Percentiles rank a stretch among this genome's conserved stretches.
These are phyloP conservation scores for Ogataea paradorogensis DNA, from an alignment of 805 yeast genomes.

Conservation along the genomic window DNA sequence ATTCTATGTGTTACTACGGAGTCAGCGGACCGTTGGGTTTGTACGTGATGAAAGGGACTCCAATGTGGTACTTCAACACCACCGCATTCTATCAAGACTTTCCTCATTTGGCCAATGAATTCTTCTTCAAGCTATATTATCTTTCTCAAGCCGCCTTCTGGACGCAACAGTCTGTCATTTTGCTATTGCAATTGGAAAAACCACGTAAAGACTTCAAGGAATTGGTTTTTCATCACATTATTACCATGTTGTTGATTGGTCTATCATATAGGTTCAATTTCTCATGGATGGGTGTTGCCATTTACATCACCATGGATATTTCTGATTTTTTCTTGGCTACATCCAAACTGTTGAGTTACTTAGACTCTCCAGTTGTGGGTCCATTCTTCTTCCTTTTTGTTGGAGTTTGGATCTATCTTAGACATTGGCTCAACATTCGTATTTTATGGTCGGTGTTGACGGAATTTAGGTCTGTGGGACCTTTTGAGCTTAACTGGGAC, in stretches of 20 bases:
- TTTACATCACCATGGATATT: constrained; percentile 93
- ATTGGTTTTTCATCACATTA: constrained; percentile 87
- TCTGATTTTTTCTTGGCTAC: constrained; percentile 84
- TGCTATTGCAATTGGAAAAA: constrained; percentile 81
- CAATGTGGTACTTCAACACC: constrained; percentile 89
- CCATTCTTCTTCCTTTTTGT: constrained; percentile 71
- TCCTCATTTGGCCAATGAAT: constrained; percentile 78
- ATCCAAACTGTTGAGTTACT: constrained; percentile 84
- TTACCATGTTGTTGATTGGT: constrained; percentile 85
- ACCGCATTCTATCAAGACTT: constrained; percentile 71
- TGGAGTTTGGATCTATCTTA: constrained; percentile 76
- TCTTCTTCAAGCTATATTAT: constrained; percentile 74
- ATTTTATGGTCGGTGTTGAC: constrained; percentile 84
- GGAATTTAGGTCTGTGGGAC: constrained; percentile 84
- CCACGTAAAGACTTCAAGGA: constrained; percentile 94
- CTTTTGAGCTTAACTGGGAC: constrained; percentile 74
- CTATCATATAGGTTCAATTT: constrained; percentile 90
- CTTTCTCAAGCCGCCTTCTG: constrained; percentile 94
- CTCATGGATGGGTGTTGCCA: constrained; percentile 90
- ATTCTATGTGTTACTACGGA: constrained; percentile 78
- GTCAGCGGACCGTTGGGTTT: constrained; percentile 82
- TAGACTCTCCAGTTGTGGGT: constrained; percentile 62
- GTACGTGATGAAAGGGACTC: constrained; percentile 79
- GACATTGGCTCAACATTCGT: constrained; percentile 80
- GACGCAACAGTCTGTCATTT: constrained; percentile 90